These are phyloP conservation scores for Cytospora schulzeri DNA, from an alignment of 2,329 filamentous ascomycete genomes.

Conservation along the genomic window DNA sequence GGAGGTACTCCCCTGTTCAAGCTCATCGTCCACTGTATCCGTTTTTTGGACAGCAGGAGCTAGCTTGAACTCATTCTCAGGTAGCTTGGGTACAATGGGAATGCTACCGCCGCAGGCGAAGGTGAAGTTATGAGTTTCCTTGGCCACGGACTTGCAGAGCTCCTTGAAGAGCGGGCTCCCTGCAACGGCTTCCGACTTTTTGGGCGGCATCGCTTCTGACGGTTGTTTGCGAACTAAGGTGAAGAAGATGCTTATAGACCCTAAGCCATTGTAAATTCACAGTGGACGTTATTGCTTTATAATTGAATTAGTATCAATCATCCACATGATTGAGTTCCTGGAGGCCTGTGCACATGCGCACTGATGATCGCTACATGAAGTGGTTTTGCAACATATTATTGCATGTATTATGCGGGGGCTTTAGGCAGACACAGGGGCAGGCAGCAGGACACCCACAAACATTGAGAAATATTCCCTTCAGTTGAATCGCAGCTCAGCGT, in stretches of 20 bases:
- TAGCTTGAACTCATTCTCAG: not conserved
- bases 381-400: not conserved
- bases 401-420: not conserved
- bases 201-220: not conserved
- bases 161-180: not conserved
- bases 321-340: too few relatives aligned
- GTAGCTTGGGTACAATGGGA: conserved; percentile 15
- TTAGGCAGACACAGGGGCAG: not conserved
- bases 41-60: not conserved
- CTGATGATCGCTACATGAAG: too few relatives aligned
- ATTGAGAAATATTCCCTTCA: too few relatives aligned
- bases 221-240: not conserved
- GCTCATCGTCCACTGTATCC: not conserved
- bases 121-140: conserved; percentile 1
- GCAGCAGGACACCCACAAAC: too few relatives aligned
- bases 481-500: too few relatives aligned
- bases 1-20: not conserved
- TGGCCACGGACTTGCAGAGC: not conserved
- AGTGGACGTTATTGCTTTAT: too few relatives aligned
- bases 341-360: too few relatives aligned
- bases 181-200: not conserved
- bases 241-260: not conserved
- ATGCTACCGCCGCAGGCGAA: conserved; percentile 27
- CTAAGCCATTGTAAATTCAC: too few relatives aligned
- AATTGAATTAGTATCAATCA: too few relatives aligned